These are phyloP conservation scores for Circinella minor DNA, from an alignment of 371 early-diverging fungal species.

Conservation along the genomic window DNA sequence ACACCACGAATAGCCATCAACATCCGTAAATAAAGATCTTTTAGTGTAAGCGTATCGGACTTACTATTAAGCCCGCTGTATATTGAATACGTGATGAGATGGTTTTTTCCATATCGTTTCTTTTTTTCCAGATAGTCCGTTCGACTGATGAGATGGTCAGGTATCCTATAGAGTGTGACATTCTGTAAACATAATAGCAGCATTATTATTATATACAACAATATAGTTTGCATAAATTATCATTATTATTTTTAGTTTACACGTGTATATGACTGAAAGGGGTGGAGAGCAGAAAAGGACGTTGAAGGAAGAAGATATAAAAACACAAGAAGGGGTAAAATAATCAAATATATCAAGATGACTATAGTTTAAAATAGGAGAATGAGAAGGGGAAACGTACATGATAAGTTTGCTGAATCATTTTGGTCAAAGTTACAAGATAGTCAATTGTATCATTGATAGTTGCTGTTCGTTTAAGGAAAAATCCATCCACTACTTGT, in stretches of 20 bases:
- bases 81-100: conserved; percentile 62
- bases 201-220: not conserved
- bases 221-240: too few relatives aligned
- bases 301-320: not conserved
- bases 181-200: conserved; percentile 3
- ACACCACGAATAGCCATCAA: conserved; percentile 83
- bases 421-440: conserved; percentile 63
- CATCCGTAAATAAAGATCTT: conserved; percentile 80
- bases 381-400: conserved; percentile 14
- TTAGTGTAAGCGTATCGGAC: conserved; percentile 61
- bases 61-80: conserved; percentile 75
- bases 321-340: too few relatives aligned
- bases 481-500: conserved; percentile 75
- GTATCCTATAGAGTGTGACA: conserved; percentile 58
- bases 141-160: conserved; percentile 57
- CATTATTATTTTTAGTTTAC: not conserved
- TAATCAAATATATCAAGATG: too few relatives aligned
- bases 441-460: conserved; percentile 82
- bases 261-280: not conserved
- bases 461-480: conserved; percentile 70
- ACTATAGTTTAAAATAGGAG: not conserved
- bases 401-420: conserved; percentile 52
- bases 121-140: conserved; percentile 57
- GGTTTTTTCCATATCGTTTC: conserved; percentile 29
- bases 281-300: not conserved